Percentiles rank a stretch among this genome's conserved stretches.
Evolutionary conservation across 805 yeast genomes (phyloP).

Genomic region (Candida dajiaensis): DNA sequence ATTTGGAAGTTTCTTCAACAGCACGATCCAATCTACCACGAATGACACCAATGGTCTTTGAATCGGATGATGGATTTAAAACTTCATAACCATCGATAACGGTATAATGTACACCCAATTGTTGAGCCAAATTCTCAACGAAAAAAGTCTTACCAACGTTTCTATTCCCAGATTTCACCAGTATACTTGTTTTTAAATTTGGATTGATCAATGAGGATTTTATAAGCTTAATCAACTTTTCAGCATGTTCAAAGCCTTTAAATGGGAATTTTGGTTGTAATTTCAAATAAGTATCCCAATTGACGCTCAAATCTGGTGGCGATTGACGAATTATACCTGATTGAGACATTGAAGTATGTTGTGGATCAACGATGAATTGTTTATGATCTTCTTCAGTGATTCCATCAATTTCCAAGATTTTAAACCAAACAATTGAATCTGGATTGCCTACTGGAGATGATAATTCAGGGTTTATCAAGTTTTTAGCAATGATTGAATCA

Average conservation of each 20-base stretch:
- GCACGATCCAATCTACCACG: constrained; percentile 70
- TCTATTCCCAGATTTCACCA: constrained; percentile 63
- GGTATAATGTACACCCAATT: constrained; percentile 59
- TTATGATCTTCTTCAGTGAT: constrained; percentile 16
- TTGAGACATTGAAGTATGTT: constrained; percentile 60
- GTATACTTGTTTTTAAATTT: constrained; percentile 53
- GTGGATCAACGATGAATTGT: constrained; percentile 61
- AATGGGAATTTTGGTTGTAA: constrained; percentile 38
- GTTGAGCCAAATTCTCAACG: constrained; percentile 46
- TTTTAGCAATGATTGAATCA: constrained; percentile 59
- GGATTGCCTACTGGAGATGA: constrained; percentile 50
- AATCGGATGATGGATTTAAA: constrained; percentile 62
- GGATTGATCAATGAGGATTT: constrained; percentile 38
- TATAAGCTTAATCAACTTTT: constrained; percentile 46
- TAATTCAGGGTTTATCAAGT: constrained; percentile 24
- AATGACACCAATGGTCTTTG: constrained; percentile 72
- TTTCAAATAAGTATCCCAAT: constrained; percentile 43
- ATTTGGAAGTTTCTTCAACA: constrained; percentile 36
- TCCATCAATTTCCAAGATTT: constrained; percentile 45
- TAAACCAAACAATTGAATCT: constrained; percentile 83
- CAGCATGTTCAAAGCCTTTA: constrained; percentile 41
- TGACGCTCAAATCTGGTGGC: constrained; percentile 18
- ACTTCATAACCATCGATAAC: constrained; percentile 67
- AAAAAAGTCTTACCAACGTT: constrained; percentile 76
- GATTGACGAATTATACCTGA: constrained; percentile 49